These are phyloP conservation scores for Oehlia diaphana DNA, from an alignment of 192 early-diverging fungal species.

Conservation along the genomic window DNA sequence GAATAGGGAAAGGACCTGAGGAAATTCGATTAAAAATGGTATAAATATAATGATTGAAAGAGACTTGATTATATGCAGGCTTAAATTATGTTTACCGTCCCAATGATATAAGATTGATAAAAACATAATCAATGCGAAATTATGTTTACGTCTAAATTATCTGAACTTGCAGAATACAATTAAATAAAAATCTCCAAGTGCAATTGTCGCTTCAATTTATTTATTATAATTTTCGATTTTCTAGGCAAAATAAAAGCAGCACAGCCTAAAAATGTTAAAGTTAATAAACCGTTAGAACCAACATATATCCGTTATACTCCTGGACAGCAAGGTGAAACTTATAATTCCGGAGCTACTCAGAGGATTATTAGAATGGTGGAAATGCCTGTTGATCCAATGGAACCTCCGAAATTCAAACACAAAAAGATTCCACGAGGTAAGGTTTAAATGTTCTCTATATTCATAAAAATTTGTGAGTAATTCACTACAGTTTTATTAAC, in stretches of 20 bases:
- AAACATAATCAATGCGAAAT: too few relatives aligned
- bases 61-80: too few relatives aligned
- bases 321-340: conserved; percentile 63
- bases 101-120: too few relatives aligned
- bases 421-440: conserved; percentile 81
- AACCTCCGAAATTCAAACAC: conserved; percentile 88
- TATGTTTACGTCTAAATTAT: too few relatives aligned
- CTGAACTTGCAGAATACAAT: too few relatives aligned
- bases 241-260: conserved; percentile 65
- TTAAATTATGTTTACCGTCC: too few relatives aligned
- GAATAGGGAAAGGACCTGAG: too few relatives aligned
- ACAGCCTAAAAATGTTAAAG: conserved; percentile 58
- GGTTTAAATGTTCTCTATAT: background rate
- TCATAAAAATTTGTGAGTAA: background rate
- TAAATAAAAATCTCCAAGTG: too few relatives aligned
- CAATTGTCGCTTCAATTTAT: too few relatives aligned
- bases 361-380: conserved; percentile 95
- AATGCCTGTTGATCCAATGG: conserved; percentile 96
- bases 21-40: too few relatives aligned
- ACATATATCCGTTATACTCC: conserved; percentile 92
- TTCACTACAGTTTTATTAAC: background rate
- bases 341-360: conserved; percentile 75
- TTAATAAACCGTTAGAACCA: conserved; percentile 62
- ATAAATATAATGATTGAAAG: too few relatives aligned
- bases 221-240: conserved; percentile 15